A percentile compares a stretch with the other conserved stretches of the same genome.
These are phyloP conservation scores for Xerocomellus intermedius DNA, from an alignment of 768 basidiomycete species.

Conservation along the genomic window DNA sequence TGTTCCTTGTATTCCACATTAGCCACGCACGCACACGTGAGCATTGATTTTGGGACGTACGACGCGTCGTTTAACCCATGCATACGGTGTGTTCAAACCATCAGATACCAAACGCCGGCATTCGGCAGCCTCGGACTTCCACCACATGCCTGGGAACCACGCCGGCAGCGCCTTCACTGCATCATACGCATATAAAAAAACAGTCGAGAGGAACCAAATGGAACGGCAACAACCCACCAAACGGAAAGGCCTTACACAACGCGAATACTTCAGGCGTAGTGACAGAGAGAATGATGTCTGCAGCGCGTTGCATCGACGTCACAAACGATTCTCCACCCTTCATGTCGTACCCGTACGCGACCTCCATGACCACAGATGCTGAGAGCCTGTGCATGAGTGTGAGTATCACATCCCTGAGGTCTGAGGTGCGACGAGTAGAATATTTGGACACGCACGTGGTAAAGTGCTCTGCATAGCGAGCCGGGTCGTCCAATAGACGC, in stretches of 20 bases:
- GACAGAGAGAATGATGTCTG: slow-evolving; percentile 3
- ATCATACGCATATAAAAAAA: not conserved
- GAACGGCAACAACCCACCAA: slow-evolving; percentile 5
- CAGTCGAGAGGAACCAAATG: not conserved
- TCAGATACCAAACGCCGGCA: slow-evolving; percentile 8
- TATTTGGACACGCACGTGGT: not conserved
- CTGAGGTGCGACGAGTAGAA: not conserved
- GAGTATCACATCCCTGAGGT: not conserved
- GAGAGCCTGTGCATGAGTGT: not conserved
- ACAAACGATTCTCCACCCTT: slow-evolving; percentile 3
- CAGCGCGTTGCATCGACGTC: slow-evolving; percentile 6
- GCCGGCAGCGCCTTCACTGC: slow-evolving; percentile 19
- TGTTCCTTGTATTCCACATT: slow-evolving; percentile 1
- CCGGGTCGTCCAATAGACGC: slow-evolving; percentile 6
- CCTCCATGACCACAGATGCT: slow-evolving; percentile 9
- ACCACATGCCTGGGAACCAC: slow-evolving; percentile 29
- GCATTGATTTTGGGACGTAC: not conserved
- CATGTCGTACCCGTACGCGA: slow-evolving; percentile 18
- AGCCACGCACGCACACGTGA: not conserved
- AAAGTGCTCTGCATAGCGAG: not conserved
- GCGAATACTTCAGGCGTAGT: not conserved
- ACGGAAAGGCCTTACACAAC: slow-evolving; percentile 12
- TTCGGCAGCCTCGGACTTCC: slow-evolving; percentile 16
- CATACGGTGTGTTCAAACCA: slow-evolving; percentile 11
- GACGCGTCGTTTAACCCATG: slow-evolving; percentile 6